phyloP scores from a whole-genome alignment of 768 basidiomycete species.

The Leucosporidium creatinivorum region DNA sequence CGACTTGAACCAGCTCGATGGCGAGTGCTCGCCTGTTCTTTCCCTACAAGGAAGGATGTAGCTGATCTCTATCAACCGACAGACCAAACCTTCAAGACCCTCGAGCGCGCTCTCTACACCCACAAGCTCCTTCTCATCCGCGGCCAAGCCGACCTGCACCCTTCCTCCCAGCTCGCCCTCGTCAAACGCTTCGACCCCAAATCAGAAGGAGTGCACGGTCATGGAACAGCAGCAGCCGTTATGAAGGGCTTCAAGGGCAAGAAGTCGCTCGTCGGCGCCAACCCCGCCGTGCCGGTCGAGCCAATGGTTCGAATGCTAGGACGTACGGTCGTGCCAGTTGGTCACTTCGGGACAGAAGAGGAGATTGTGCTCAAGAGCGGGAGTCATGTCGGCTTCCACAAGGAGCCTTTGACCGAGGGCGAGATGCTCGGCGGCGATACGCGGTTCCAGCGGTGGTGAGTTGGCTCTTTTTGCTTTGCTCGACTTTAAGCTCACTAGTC shows the following conservation, averaged over 20 bases:
- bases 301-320: constrained; percentile 6
- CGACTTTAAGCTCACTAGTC: neutral
- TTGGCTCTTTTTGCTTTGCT: neutral
- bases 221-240: neutral
- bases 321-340: neutral
- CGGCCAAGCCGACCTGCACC: neutral
- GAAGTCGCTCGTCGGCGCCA: neutral
- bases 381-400: neutral
- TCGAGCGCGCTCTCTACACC: constrained; percentile 6
- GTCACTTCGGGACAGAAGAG: constrained; percentile 1
- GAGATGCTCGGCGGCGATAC: constrained; percentile 1
- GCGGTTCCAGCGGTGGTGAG: constrained; percentile 8
- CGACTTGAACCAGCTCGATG: constrained; percentile 6
- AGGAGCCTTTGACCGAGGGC: neutral
- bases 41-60: neutral
- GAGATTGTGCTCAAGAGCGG: neutral
- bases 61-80: neutral
- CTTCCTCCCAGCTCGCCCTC: neutral
- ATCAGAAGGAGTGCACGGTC: neutral
- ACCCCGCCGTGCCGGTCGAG: neutral
- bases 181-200: neutral
- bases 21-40: neutral
- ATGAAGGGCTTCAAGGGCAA: constrained; percentile 3
- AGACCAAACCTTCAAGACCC: neutral
- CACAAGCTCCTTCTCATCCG: constrained; percentile 6